These are phyloP conservation scores for Exobasidium cylindrosporum DNA, from an alignment of 1,284 basidiomycete species.

Conservation along the genomic window DNA sequence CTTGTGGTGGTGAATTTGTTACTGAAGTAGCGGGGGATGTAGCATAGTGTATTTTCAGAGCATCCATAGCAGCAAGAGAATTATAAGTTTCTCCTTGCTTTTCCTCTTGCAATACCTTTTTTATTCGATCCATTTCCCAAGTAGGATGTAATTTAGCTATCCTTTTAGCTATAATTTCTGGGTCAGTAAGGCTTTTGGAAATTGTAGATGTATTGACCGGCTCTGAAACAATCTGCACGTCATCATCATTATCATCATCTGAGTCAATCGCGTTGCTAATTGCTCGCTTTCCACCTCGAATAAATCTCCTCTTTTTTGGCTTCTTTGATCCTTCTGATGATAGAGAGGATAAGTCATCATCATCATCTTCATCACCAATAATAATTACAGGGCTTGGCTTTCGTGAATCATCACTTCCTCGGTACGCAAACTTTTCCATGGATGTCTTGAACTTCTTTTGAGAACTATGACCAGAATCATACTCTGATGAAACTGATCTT, in stretches of 20 bases:
- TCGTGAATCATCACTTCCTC: background rate
- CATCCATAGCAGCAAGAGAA: background rate
- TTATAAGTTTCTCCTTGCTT: no score
- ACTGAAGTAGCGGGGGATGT: background rate
- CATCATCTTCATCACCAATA: background rate
- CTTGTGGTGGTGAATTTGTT: background rate
- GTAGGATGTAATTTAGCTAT: background rate
- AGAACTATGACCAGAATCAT: background rate
- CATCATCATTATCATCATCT: background rate
- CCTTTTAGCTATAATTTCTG: background rate
- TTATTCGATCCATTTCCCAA: background rate
- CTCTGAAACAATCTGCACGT: background rate
- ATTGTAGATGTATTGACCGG: background rate
- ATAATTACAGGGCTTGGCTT: background rate
- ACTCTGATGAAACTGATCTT: background rate
- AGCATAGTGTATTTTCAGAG: background rate
- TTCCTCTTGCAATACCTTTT: background rate
- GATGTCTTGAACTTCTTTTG: slow-evolving; percentile 9
- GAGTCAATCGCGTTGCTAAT: background rate
- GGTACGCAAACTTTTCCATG: slow-evolving; percentile 3
- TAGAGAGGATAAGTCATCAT: background rate
- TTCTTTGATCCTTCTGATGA: background rate
- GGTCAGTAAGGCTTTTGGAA: background rate
- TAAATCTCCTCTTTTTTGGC: slow-evolving; percentile 1
- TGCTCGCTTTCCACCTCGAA: background rate